Evolutionary conservation across 768 basidiomycete genomes (phyloP).

Genomic region (Antrodiella citrinella): DNA sequence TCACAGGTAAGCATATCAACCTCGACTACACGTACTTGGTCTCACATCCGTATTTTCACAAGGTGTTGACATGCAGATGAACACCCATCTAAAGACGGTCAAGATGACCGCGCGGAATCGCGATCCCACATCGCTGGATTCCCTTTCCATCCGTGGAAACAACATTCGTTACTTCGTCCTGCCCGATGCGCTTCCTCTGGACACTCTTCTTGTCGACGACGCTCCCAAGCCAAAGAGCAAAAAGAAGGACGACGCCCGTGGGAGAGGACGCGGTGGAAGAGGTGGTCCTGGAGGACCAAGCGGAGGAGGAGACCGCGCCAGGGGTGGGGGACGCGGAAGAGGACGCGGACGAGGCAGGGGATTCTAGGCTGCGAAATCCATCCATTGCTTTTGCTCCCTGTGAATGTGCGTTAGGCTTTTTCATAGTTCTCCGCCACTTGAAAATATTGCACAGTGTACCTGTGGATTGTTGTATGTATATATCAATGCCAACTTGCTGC

Average conservation of each 20-base stretch:
- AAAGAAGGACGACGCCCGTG: conserved; percentile 80
- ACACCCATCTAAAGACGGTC: conserved; percentile 95
- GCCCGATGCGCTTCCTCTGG: conserved; percentile 94
- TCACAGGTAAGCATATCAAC: conserved; percentile 70
- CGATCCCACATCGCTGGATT: conserved; percentile 79
- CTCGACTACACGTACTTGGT: too few relatives aligned
- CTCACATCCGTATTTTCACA: too few relatives aligned
- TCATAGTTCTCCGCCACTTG: neutral
- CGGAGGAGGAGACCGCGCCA: conserved; percentile 45
- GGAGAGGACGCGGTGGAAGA: conserved; percentile 47
- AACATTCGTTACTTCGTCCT: conserved; percentile 95
- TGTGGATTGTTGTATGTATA: neutral
- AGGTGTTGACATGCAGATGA: conserved; percentile 99
- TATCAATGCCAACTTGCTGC: too few relatives aligned
- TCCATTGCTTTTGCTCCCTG: neutral
- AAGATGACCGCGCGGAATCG: conserved; percentile 93
- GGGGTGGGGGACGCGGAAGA: conserved; percentile 43
- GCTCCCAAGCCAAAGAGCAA: conserved; percentile 91
- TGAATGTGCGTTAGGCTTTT: neutral
- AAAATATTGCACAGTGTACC: neutral
- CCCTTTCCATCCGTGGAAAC: conserved; percentile 92
- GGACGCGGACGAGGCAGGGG: conserved; percentile 28
- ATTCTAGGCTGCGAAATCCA: conserved; percentile 9
- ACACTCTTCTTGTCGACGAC: conserved; percentile 95
- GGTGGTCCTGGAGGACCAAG: too few relatives aligned